Evolutionary conservation across 1,139 yeast species (phyloP).

Genomic region (Saccharomyces hybrid): DNA sequence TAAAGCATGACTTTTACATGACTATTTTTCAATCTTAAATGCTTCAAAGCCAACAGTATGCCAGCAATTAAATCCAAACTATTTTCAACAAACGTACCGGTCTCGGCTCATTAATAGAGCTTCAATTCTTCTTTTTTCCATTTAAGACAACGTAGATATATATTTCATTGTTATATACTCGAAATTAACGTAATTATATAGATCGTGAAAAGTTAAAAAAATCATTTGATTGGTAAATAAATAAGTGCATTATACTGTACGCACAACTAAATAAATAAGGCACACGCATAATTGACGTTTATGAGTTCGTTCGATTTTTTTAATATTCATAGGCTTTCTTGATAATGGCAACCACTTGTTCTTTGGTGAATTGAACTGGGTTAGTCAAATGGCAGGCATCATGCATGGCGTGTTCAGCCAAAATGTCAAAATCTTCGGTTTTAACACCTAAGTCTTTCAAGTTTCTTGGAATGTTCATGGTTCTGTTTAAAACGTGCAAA

Average conservation of each 20-base stretch:
- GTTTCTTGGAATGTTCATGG: conserved; percentile 15
- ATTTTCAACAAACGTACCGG: too few species aligned
- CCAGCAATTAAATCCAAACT: too few species aligned
- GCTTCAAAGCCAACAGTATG: too few species aligned
- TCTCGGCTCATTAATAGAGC: background rate
- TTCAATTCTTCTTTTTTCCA: background rate
- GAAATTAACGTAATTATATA: background rate
- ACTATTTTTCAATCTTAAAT: too few species aligned
- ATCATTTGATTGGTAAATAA: background rate
- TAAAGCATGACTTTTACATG: too few species aligned
- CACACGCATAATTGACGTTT: background rate
- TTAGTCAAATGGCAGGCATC: conserved; percentile 19
- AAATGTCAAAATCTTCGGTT: conserved; percentile 15
- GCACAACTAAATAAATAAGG: background rate
- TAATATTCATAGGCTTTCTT: conserved; percentile 15
- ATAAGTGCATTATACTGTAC: background rate
- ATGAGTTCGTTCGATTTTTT: background rate
- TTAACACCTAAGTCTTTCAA: conserved; percentile 18
- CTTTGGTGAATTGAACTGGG: conserved; percentile 19
- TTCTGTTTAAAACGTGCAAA: conserved; percentile 11
- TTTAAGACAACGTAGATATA: background rate
- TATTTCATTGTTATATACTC: background rate
- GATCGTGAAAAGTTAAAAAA: background rate
- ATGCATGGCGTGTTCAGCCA: conserved; percentile 19
- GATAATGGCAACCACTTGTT: conserved; percentile 16